phyloP scores from a whole-genome alignment of 768 basidiomycete genomes.

The Rhodotorula taiwanensis region DNA sequence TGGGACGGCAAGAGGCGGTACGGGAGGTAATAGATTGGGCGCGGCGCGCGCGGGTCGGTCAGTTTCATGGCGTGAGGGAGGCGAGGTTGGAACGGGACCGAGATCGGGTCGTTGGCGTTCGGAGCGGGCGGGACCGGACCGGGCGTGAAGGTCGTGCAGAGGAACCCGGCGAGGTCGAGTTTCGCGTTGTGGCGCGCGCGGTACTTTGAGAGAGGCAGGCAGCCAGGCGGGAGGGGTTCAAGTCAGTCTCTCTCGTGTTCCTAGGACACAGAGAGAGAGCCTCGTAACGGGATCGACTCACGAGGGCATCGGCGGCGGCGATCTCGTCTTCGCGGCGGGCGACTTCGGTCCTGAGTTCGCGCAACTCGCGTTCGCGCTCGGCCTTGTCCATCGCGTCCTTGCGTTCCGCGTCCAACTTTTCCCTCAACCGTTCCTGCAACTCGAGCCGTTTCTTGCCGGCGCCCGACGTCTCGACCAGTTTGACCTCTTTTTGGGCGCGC shows the following conservation, averaged over 20 bases:
- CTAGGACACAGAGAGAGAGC: background rate
- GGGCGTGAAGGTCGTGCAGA: slow-evolving; percentile 40
- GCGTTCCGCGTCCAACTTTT: slow-evolving; percentile 30
- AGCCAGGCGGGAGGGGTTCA: too few species aligned
- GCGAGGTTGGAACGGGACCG: background rate
- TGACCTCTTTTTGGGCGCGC: slow-evolving; percentile 19
- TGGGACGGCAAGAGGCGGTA: slow-evolving; percentile 35
- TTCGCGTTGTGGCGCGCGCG: slow-evolving; percentile 35
- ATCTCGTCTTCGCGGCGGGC: slow-evolving; percentile 36
- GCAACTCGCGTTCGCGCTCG: slow-evolving; percentile 13
- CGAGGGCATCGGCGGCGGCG: slow-evolving; percentile 17
- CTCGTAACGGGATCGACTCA: slow-evolving; percentile 3
- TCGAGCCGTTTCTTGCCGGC: slow-evolving; percentile 27
- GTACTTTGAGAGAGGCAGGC: slow-evolving; percentile 35
- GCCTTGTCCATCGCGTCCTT: slow-evolving; percentile 15
- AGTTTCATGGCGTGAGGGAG: slow-evolving; percentile 34
- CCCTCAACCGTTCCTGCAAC: slow-evolving; percentile 33
- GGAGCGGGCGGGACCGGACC: slow-evolving; percentile 16
- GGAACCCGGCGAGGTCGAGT: slow-evolving; percentile 37
- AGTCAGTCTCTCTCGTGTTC: background rate
- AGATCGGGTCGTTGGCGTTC: background rate
- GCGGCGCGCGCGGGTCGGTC: slow-evolving; percentile 11
- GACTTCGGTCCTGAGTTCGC: slow-evolving; percentile 23
- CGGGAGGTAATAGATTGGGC: slow-evolving; percentile 40
- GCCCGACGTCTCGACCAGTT: background rate